Percentiles rank a stretch among this genome's conserved stretches.
Conservation (phyloP, 495 filamentous ascomycete genomes). For the Annulohypoxylon nitens region DNA sequence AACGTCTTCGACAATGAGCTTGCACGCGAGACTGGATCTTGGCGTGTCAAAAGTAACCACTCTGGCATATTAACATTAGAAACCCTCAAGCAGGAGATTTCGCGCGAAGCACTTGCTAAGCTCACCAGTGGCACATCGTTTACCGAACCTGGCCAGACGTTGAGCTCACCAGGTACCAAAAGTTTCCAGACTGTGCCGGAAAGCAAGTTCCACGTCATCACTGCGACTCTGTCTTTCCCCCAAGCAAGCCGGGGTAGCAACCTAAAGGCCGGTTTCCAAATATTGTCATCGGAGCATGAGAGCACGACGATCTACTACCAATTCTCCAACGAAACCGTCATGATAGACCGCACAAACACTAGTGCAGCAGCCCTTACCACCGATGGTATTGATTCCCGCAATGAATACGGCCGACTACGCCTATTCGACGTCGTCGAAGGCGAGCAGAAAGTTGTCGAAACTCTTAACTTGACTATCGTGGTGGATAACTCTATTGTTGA, state of each 20-base stretch:
- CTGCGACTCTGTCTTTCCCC: constrained; percentile 36
- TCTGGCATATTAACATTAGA: constrained; percentile 35
- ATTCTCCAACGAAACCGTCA: constrained; percentile 41
- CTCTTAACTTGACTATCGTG: constrained; percentile 53
- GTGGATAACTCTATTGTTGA: constrained; percentile 59
- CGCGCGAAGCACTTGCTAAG: constrained; percentile 36
- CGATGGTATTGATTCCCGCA: constrained; percentile 42
- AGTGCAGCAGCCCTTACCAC: constrained; percentile 46
- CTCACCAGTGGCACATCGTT: constrained; percentile 37
- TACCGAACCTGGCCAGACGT: constrained; percentile 41
- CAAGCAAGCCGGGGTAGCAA: constrained; percentile 32
- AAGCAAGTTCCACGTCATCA: constrained; percentile 40
- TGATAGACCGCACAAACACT: constrained; percentile 48
- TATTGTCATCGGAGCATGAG: constrained; percentile 46
- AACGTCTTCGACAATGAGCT: constrained; percentile 45
- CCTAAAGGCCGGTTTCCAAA: constrained; percentile 47
- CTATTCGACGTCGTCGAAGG: constrained; percentile 42
- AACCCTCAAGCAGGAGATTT: constrained; percentile 42
- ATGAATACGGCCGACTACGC: constrained; percentile 45
- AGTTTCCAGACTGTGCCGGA: constrained; percentile 33
- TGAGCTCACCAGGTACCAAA: constrained; percentile 22
- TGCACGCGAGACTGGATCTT: constrained; percentile 41
- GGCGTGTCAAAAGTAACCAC: constrained; percentile 32
- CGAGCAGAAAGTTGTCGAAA: constrained; percentile 40
- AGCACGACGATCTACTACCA: constrained; percentile 53